Evolutionary conservation across 768 basidiomycete genomes (phyloP).

Genomic region (Rhizopogon vesiculosus): DNA sequence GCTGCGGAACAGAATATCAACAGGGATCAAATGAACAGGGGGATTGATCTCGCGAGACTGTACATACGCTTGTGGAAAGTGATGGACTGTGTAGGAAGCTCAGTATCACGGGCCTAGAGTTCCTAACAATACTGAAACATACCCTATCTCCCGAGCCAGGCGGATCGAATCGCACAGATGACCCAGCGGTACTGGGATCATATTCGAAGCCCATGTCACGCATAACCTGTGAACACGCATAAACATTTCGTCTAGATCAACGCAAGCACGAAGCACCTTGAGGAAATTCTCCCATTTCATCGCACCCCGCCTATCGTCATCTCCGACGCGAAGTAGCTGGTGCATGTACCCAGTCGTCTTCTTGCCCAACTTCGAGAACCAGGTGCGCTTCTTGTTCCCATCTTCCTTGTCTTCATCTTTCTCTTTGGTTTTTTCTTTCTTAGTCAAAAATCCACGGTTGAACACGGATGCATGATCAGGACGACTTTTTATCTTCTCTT

Average conservation of each 20-base stretch:
- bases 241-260: background rate
- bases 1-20: constrained; percentile 35
- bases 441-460: constrained; percentile 45
- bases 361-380: constrained; percentile 55
- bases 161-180: constrained; percentile 79
- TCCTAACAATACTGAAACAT: constrained; percentile 11
- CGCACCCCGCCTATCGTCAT: constrained; percentile 52
- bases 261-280: constrained; percentile 38
- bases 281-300: constrained; percentile 83
- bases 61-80: constrained; percentile 69
- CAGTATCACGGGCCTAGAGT: constrained; percentile 2
- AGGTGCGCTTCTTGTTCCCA: constrained; percentile 39
- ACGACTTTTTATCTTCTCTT: constrained; percentile 70
- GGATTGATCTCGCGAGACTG: constrained; percentile 3
- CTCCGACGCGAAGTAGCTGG: constrained; percentile 53
- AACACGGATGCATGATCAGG: constrained; percentile 53
- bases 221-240: constrained; percentile 51
- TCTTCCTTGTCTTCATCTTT: constrained; percentile 24
- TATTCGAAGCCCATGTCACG: constrained; percentile 72
- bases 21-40: no score
- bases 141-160: constrained; percentile 49
- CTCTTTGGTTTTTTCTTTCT: constrained; percentile 28
- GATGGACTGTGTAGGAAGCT: constrained; percentile 44
- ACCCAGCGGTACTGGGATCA: constrained; percentile 73
- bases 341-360: constrained; percentile 59